Evolutionary conservation across 192 early-diverging fungal genomes (phyloP), one percentile per base, ranked within the genome.

Genomic region (Backusella macrospora): DNA sequence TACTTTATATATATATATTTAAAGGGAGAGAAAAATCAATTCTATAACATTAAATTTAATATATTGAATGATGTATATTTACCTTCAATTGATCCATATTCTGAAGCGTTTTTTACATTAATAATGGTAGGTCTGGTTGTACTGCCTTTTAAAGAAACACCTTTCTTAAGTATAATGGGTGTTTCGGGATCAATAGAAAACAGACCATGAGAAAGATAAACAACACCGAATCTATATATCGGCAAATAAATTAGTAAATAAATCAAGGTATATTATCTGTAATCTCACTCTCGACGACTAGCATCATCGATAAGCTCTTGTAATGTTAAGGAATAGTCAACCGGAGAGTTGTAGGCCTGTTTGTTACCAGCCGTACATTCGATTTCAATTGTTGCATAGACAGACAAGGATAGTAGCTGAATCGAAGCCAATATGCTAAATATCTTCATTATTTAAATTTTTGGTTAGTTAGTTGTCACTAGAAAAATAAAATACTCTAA

Each of bases 31-130:
- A 12, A 26, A 26, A 10, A 49, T 42, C n/a, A 68, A n/a, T 12
- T 6, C 38, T 38, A 39, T 40, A 67, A 74, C n/a, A 40, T 10
- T 39, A 65, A 66, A 9, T 29, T 29, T 39, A 49, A 4, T 40
- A 55, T 34, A 13, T 42, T 59, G 8, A 59, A 23, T n/a, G 2
- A 40, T 34, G 14, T 63, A 44, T 16, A 34, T 26, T 29, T 76
- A 76, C 74, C 74, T 65, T 47, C 40, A 49, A 76, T 76, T 5
- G 68, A 64, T 6, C 42, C 74, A 43, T 62, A 42, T 1, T 70
- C n/a, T 14, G 45, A 40, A 37, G 9, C 13, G n/a, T 70, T 52
- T 47, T 44, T 63, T 0, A 64, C 68, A 15, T 4, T 70, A 40
- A 76, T 38, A 37, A 76, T 63, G 37, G 68, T 76, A 18, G 74